Base-by-base conservation (phyloP, 1,284 basidiomycete species). In the Phylloporus sp. region DNA sequence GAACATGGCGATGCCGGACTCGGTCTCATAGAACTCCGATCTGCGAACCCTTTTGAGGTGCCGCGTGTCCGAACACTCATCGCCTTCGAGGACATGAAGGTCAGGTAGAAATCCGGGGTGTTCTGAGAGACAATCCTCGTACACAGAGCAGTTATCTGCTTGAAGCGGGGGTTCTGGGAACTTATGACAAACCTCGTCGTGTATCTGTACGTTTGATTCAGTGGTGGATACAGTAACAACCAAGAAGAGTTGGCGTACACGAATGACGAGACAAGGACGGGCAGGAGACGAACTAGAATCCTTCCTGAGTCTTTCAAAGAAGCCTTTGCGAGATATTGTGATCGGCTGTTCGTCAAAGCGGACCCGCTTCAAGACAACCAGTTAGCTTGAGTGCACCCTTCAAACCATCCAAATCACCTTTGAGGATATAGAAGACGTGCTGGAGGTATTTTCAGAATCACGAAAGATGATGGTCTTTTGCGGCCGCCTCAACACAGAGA, bases 1-100 rank as follows among this genome's bases (percentile, higher is more conserved):
- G 44, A 75, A 74, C 31, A 37, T 63, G 65, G 74, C 67, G 44
- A 67, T 58, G 50, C 74, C 73, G 44, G 62, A 74, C 61, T 75
- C 75, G 17, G 64, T 73, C 60, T 75, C 70, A 56, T 75, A 72
- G 39, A 75, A 75, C 11, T 75, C 67, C 22, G 73, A 68, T 59
- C 62, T 63, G 11, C 67, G 66, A n/a, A 66, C 55, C 32, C 32
- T 32, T 40, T 34, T 49, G n/a, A 39, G 57, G 12, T 56, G 20
- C 54, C 60, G 66, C 61, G 60, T 63, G 58, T 67, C 39, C 20
- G 47, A 39, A 34, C 29, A 40, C 37, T 60, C 59, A 24, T 60
- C 55, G 61, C 72, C 57, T 37, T 70, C 68, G 6, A 74, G 58
- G 28, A 65, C 50, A 8, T 69, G 53, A 37, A 73, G 40, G 61